Percentiles rank a stretch among this genome's conserved stretches.
Evolutionary conservation across 768 basidiomycete species (phyloP).

Genomic region (Pleurotus djamor): DNA sequence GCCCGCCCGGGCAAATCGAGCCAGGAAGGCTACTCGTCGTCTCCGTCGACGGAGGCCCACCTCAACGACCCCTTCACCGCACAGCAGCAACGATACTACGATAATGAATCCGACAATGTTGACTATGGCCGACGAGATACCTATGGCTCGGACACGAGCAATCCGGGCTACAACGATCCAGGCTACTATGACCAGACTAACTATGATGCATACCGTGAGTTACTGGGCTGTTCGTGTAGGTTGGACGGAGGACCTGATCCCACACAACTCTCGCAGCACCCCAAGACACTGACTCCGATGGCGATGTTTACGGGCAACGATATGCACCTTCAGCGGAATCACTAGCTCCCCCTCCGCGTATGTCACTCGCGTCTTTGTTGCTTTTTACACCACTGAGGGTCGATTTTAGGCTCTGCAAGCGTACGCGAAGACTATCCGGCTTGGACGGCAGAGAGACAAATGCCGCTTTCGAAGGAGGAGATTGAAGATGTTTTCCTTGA

Average conservation of each 20-base stretch:
- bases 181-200: constrained; percentile 63
- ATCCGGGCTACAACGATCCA: constrained; percentile 56
- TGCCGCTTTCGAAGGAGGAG: constrained; percentile 98
- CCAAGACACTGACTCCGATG: constrained; percentile 84
- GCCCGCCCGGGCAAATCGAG: constrained; percentile 52
- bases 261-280: constrained; percentile 45
- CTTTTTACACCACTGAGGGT: constrained; percentile 25
- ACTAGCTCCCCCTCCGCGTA: constrained; percentile 51
- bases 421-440: constrained; percentile 89
- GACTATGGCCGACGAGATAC: constrained; percentile 69
- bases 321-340: constrained; percentile 78
- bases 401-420: constrained; percentile 53
- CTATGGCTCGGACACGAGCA: constrained; percentile 69
- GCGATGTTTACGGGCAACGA: constrained; percentile 67
- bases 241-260: neutral
- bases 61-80: constrained; percentile 65
- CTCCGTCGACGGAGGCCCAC: constrained; percentile 57
- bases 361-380: constrained; percentile 19
- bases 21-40: constrained; percentile 65
- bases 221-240: constrained; percentile 9
- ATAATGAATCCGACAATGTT: constrained; percentile 72
- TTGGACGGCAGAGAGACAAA: constrained; percentile 89
- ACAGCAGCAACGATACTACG: constrained; percentile 56
- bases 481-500: constrained; percentile 99
- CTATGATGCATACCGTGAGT: constrained; percentile 65